These are phyloP conservation scores for Rheum nobile DNA, from an alignment of 148 eudicot genomes.

Conservation along the genomic window DNA sequence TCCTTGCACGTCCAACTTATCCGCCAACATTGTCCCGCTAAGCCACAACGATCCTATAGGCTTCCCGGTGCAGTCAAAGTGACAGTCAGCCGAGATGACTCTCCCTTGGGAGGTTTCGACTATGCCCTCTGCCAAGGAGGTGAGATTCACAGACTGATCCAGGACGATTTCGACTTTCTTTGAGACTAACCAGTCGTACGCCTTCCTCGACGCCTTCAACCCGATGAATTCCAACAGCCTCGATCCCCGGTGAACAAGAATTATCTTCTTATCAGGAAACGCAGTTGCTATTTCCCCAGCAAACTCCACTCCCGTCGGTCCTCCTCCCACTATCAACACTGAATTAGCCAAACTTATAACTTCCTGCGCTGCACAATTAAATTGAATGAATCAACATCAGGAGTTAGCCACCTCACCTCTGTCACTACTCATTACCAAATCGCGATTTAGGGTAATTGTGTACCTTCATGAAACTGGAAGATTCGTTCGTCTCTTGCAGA, in stretches of 20 bases:
- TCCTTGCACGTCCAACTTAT: constrained; percentile 28
- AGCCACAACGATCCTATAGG: constrained; percentile 45
- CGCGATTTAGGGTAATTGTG: background rate
- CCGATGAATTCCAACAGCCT: constrained; percentile 47
- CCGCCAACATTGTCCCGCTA: constrained; percentile 24
- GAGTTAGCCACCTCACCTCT: background rate
- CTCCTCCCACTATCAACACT: constrained; percentile 46
- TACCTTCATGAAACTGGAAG: constrained; percentile 27
- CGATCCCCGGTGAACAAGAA: constrained; percentile 37
- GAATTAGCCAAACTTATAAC: constrained; percentile 27
- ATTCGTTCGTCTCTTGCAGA: constrained; percentile 23
- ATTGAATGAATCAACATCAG: background rate
- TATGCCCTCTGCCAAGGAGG: constrained; percentile 23
- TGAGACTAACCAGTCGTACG: constrained; percentile 34
- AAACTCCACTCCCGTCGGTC: constrained; percentile 56
- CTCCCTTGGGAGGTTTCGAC: constrained; percentile 39
- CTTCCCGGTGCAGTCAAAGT: constrained; percentile 33
- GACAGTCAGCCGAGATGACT: constrained; percentile 31
- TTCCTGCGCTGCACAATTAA: constrained; percentile 22
- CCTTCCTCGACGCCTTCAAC: constrained; percentile 26
- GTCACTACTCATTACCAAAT: no score
- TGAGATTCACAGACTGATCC: constrained; percentile 24
- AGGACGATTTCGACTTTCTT: constrained; percentile 41
- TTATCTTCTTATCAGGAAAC: constrained; percentile 42
- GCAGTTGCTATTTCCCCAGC: constrained; percentile 42